Percentiles rank a stretch among this genome's conserved stretches.
Conservation (phyloP, 2,329 filamentous ascomycete genomes). For the Epichloe hybrida region DNA sequence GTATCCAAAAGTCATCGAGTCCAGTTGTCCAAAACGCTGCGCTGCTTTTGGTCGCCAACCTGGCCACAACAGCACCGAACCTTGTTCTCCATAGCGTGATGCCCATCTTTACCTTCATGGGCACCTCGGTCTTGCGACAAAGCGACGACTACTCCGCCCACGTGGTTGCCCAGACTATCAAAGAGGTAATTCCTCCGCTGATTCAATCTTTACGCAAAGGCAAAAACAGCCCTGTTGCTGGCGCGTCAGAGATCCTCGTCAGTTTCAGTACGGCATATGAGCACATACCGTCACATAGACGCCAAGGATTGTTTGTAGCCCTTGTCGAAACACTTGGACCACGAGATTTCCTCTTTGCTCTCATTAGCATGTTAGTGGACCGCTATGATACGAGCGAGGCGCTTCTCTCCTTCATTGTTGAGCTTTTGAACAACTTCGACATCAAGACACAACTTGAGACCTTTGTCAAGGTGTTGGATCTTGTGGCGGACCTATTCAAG, state of each 20-base stretch:
- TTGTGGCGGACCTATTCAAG: constrained; percentile 63
- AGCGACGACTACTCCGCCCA: constrained; percentile 95
- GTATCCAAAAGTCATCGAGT: constrained; percentile 80
- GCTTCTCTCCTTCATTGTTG: constrained; percentile 60
- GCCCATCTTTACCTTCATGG: constrained; percentile 99
- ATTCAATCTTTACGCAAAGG: constrained; percentile 74
- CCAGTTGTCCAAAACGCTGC: constrained; percentile 90
- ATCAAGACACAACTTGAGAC: constrained; percentile 66
- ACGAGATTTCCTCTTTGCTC: constrained; percentile 74
- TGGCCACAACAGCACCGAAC: constrained; percentile 80
- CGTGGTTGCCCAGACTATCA: constrained; percentile 89
- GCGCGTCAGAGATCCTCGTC: constrained; percentile 78
- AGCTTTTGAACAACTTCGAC: constrained; percentile 59
- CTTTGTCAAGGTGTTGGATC: constrained; percentile 60
- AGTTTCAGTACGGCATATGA: constrained; percentile 96
- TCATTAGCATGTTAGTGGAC: constrained; percentile 82
- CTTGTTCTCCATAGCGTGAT: constrained; percentile 92
- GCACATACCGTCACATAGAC: constrained; percentile 80
- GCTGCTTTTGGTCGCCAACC: constrained; percentile 70
- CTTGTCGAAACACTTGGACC: constrained; percentile 75
- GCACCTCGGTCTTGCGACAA: constrained; percentile 77
- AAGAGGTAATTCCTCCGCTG: constrained; percentile 82
- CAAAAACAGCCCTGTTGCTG: constrained; percentile 62
- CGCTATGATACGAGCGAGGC: constrained; percentile 67
- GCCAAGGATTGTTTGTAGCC: constrained; percentile 70